A percentile compares a stretch with the other conserved stretches of the same genome.
phyloP scores from a whole-genome alignment of 164 flowering plant genomes.

The Santalum album region DNA sequence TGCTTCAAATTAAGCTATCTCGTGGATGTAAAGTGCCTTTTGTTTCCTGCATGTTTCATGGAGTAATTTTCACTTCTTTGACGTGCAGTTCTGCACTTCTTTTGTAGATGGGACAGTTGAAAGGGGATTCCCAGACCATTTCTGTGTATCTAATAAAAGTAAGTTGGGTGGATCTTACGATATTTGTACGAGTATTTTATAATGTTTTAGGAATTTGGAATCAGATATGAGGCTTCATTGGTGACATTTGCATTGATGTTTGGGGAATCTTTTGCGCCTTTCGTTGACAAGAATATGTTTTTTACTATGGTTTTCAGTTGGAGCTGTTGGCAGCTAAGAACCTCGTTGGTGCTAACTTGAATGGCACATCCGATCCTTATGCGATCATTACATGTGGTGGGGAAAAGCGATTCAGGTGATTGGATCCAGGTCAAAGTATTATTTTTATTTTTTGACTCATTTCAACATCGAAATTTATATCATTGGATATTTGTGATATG shows the following conservation, averaged over 20 bases:
- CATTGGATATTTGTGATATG: too few species aligned
- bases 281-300: not conserved
- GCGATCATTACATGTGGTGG: constrained; percentile 90
- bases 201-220: too few species aligned
- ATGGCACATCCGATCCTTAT: constrained; percentile 99
- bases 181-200: too few species aligned
- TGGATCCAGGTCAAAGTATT: constrained; percentile 1
- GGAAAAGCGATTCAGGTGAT: constrained; percentile 90
- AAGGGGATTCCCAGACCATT: constrained; percentile 49
- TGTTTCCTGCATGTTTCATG: constrained; percentile 15
- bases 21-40: too few species aligned
- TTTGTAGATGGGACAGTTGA: constrained; percentile 85
- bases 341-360: constrained; percentile 88
- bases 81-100: constrained; percentile 94
- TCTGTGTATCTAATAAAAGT: constrained; percentile 81
- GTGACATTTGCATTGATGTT: not conserved
- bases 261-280: not conserved
- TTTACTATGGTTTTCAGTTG: constrained; percentile 35
- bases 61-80: constrained; percentile 67
- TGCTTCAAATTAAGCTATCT: too few species aligned
- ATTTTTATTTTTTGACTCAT: too few species aligned
- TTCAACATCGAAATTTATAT: too few species aligned
- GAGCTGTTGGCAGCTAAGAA: constrained; percentile 96
- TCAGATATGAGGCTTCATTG: not conserved
- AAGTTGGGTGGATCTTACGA: constrained; percentile 9